Evolutionary conservation across 768 basidiomycete genomes (phyloP).

Genomic region (Trametes villosa): DNA sequence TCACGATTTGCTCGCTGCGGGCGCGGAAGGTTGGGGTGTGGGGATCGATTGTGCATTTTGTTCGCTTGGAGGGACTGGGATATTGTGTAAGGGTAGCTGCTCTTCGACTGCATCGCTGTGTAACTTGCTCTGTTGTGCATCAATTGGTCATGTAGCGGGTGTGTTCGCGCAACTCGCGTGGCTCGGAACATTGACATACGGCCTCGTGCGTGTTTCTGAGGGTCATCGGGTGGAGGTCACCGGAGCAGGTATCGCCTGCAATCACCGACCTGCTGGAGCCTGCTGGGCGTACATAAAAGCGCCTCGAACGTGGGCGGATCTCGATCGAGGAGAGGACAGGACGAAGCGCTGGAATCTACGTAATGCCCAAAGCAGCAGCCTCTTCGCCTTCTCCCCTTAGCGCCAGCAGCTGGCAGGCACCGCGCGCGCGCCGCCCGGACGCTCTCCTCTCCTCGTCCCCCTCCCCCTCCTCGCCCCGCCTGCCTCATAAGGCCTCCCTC

Average conservation of each 20-base stretch:
- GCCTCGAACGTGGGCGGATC: not conserved
- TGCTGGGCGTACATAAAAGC: no score
- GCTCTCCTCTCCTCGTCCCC: not conserved
- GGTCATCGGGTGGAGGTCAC: no score
- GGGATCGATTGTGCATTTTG: not conserved
- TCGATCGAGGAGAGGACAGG: conserved; percentile 4
- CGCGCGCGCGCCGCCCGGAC: conserved; percentile 7
- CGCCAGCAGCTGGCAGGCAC: not conserved
- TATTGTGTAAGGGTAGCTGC: conserved; percentile 15
- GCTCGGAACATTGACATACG: not conserved
- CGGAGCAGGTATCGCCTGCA: no score
- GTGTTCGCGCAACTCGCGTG: not conserved
- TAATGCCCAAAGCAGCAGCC: conserved; percentile 4
- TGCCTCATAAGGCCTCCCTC: not conserved
- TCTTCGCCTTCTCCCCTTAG: not conserved
- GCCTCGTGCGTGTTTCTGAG: not conserved
- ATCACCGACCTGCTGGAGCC: no score
- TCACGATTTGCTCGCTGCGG: not conserved
- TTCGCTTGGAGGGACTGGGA: conserved; percentile 1
- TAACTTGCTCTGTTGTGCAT: conserved; percentile 28
- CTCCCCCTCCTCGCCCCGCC: not conserved
- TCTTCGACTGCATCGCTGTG: conserved; percentile 21
- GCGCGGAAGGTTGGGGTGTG: not conserved
- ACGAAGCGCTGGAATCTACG: conserved; percentile 5
- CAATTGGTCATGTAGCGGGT: conserved; percentile 13